phyloP scores from a whole-genome alignment of 768 basidiomycete genomes.

The Agaricus bisporus region DNA sequence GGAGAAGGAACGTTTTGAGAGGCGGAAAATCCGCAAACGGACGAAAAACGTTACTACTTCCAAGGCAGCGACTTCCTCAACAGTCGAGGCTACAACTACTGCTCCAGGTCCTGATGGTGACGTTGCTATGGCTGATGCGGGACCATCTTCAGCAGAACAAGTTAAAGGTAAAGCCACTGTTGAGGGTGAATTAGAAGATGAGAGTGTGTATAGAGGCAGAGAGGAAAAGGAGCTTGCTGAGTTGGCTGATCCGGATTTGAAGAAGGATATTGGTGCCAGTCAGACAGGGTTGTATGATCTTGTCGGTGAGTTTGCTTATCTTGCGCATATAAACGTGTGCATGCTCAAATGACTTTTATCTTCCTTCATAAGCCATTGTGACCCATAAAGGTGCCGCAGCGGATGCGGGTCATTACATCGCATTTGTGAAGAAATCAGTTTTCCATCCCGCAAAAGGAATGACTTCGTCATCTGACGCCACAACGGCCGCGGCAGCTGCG shows the following conservation, averaged over 20 bases:
- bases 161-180: slow-evolving; percentile 23
- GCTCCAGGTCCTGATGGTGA: slow-evolving; percentile 4
- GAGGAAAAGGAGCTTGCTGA: slow-evolving; percentile 62
- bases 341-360: neutral
- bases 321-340: neutral
- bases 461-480: slow-evolving; percentile 4
- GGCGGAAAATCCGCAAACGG: slow-evolving; percentile 74
- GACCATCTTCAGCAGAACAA: slow-evolving; percentile 17
- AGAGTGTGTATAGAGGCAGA: slow-evolving; percentile 52
- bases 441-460: slow-evolving; percentile 40
- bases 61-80: slow-evolving; percentile 19
- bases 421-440: slow-evolving; percentile 76
- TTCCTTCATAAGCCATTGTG: slow-evolving; percentile 62
- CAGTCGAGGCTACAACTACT: slow-evolving; percentile 17
- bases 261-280: slow-evolving; percentile 67
- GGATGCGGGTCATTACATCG: slow-evolving; percentile 95
- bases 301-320: slow-evolving; percentile 54
- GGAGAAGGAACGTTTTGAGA: slow-evolving; percentile 78
- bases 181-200: slow-evolving; percentile 54
- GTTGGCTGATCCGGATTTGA: slow-evolving; percentile 58
- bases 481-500: slow-evolving; percentile 14
- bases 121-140: slow-evolving; percentile 14
- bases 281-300: slow-evolving; percentile 85
- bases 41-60: slow-evolving; percentile 42
- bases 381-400: slow-evolving; percentile 97